Conservation (phyloP, 768 basidiomycete genomes). For the Gymnopilus dilepis region DNA sequence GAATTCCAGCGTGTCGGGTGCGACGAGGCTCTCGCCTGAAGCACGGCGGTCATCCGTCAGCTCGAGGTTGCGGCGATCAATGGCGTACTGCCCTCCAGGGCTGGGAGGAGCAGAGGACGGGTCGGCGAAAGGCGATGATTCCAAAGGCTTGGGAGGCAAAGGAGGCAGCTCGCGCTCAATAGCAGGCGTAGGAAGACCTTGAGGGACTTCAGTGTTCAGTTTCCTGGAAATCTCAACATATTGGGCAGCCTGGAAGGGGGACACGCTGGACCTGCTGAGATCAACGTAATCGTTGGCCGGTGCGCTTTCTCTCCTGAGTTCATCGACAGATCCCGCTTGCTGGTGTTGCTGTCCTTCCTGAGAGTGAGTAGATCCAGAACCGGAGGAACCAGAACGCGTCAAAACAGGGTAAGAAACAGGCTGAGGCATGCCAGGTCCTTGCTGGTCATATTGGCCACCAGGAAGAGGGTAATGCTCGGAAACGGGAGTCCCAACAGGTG, state of each 20-base stretch:
- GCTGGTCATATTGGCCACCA: constrained; percentile 22
- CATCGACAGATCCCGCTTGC: not conserved
- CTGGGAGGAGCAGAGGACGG: constrained; percentile 28
- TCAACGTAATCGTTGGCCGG: constrained; percentile 61
- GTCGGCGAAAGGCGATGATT: constrained; percentile 35
- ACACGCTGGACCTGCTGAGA: constrained; percentile 68
- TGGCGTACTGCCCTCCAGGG: constrained; percentile 25
- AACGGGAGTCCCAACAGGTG: constrained; percentile 26
- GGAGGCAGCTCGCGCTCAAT: constrained; percentile 32
- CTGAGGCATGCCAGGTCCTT: constrained; percentile 20
- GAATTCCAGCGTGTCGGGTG: constrained; percentile 40
- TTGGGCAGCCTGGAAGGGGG: constrained; percentile 77
- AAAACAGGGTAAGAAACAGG: constrained; percentile 24
- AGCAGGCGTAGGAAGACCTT: constrained; percentile 36
- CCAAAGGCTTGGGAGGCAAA: constrained; percentile 22
- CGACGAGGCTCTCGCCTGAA: constrained; percentile 21
- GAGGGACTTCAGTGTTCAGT: constrained; percentile 49
- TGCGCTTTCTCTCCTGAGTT: constrained; percentile 16
- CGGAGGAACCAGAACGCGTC: constrained; percentile 23
- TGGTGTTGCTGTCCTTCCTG: constrained; percentile 9
- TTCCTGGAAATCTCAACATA: constrained; percentile 72
- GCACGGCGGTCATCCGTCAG: constrained; percentile 6
- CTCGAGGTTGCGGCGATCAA: constrained; percentile 20
- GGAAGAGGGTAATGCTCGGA: constrained; percentile 17
- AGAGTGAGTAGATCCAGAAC: not conserved